Evolutionary conservation across 345 rosid species (phyloP).

Genomic region (Populus euphratica): DNA sequence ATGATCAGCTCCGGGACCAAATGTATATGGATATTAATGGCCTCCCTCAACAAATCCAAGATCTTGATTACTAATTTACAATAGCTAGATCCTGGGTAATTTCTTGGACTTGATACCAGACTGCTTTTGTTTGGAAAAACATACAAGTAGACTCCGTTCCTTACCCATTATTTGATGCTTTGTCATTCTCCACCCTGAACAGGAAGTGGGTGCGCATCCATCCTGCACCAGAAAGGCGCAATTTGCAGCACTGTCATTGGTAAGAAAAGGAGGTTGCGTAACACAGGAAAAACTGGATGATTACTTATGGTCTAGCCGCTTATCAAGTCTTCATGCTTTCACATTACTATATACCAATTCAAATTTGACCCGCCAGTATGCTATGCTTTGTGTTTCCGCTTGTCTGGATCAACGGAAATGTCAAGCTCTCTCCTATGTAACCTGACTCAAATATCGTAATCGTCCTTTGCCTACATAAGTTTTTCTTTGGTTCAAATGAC

Average conservation of each 20-base stretch:
- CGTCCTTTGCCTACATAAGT: too few relatives aligned
- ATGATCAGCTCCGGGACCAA: too few relatives aligned
- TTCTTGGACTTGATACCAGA: not conserved
- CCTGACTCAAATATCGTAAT: too few relatives aligned
- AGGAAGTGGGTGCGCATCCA: not conserved
- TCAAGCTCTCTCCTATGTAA: too few relatives aligned
- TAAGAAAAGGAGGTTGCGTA: not conserved
- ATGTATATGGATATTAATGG: too few relatives aligned
- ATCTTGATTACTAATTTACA: too few relatives aligned
- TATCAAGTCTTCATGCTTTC: too few relatives aligned
- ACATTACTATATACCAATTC: not conserved
- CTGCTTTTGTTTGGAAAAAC: not conserved
- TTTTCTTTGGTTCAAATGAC: too few relatives aligned
- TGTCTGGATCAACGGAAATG: not conserved
- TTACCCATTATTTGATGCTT: not conserved
- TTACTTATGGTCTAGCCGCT: too few relatives aligned
- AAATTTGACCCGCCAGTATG: not conserved
- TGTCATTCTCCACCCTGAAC: slow-evolving; percentile 4
- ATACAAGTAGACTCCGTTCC: not conserved
- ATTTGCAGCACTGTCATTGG: not conserved
- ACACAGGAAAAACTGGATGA: too few relatives aligned
- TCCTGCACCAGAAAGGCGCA: not conserved
- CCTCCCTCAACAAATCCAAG: too few relatives aligned
- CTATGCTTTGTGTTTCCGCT: not conserved
- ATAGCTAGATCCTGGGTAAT: not conserved